Conservation (phyloP, 495 filamentous ascomycete species). For the Neurospora hispaniola region DNA sequence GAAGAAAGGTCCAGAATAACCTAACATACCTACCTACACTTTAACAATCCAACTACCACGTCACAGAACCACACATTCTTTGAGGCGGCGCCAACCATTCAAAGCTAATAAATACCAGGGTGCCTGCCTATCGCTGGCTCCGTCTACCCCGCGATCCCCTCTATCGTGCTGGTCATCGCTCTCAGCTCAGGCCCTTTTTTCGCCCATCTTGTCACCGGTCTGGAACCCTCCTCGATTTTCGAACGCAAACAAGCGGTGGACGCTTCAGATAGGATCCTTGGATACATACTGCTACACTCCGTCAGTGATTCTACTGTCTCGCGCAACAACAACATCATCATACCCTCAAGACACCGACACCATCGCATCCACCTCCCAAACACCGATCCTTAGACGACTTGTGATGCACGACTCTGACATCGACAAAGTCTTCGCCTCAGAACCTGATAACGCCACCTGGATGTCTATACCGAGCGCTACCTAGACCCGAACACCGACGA, state of each 20-base stretch:
- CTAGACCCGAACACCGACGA: conserved; percentile 1
- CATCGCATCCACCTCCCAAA: not conserved
- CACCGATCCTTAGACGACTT: not conserved
- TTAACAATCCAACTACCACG: not conserved
- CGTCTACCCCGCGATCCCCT: not conserved
- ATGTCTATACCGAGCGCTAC: not conserved
- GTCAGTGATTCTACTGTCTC: not conserved
- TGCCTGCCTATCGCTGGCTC: not conserved
- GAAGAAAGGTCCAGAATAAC: not conserved
- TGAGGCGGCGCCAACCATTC: not conserved
- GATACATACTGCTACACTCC: not conserved
- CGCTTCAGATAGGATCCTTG: not conserved
- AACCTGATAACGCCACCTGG: not conserved
- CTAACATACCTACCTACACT: not conserved
- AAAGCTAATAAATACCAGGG: not conserved
- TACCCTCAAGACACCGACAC: not conserved
- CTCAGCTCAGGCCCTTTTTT: not conserved
- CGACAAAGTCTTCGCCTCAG: not conserved
- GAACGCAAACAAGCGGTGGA: not conserved
- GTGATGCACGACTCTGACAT: not conserved
- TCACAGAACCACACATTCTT: not conserved
- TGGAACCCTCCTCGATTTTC: not conserved
- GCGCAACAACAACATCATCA: not conserved
- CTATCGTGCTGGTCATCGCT: not conserved
- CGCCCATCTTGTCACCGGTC: not conserved